phyloP scores from a whole-genome alignment of 2,329 filamentous ascomycete species.

The Colletotrichum godetiae region DNA sequence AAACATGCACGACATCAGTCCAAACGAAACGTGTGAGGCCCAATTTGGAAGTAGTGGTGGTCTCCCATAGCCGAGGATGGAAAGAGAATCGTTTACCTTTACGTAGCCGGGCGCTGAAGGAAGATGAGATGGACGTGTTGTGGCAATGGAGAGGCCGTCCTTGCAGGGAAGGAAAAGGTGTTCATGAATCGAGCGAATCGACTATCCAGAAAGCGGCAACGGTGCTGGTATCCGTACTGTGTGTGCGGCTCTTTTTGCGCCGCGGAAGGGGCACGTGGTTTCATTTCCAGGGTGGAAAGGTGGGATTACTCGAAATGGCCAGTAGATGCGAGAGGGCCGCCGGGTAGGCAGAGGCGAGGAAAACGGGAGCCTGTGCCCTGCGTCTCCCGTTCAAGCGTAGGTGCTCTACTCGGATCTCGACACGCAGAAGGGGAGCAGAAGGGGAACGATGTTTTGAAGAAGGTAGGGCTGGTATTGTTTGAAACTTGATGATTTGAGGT shows the following conservation, averaged over 20 bases:
- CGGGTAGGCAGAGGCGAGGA: background rate
- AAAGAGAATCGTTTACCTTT: background rate
- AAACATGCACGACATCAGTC: slow-evolving; percentile 21
- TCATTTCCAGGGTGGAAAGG: background rate
- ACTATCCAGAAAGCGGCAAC: background rate
- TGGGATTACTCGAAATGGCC: slow-evolving; percentile 4
- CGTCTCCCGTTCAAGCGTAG: background rate
- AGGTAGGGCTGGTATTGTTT: slow-evolving; percentile 1
- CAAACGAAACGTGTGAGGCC: slow-evolving; percentile 35
- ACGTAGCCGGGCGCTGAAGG: background rate
- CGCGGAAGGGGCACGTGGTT: slow-evolving; percentile 14
- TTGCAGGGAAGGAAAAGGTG: background rate
- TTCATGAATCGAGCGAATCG: background rate
- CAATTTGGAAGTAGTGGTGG: background rate
- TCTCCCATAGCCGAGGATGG: background rate
- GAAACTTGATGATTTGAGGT: slow-evolving; percentile 13
- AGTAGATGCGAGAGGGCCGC: slow-evolving; percentile 2
- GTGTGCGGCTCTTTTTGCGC: slow-evolving; percentile 7
- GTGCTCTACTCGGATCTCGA: background rate
- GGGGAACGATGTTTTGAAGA: background rate
- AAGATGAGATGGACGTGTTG: background rate
- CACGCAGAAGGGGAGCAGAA: background rate
- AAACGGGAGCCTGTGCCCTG: slow-evolving; percentile 21
- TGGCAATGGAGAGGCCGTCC: background rate
- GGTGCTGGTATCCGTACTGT: background rate